Evolutionary conservation across 2,329 filamentous ascomycete species (phyloP), one percentile per base, ranked within the genome.

Genomic region (Penicillium aurantiogriseum): DNA sequence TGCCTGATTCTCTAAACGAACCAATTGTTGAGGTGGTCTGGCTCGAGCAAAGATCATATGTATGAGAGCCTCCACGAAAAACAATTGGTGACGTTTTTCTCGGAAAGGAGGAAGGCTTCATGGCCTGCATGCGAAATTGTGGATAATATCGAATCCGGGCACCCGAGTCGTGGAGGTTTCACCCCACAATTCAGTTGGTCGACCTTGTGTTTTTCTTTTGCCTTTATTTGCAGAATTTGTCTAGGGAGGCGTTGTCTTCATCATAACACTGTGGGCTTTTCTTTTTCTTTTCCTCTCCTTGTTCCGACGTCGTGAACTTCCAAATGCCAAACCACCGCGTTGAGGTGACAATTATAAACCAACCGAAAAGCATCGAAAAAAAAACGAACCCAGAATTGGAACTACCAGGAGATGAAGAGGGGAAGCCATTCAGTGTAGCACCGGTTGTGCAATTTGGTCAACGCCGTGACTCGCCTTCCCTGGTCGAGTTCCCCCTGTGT

Each of bases 1-100:
- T 93, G 90, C 84, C 76, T 86, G 76, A 87, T 95, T 77, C 84
- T 95, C 85, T 95, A 94, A 88, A 83, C 75, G 77, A 66, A 44
- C 42, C 27, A 47, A 50, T 51, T 45, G 23, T 58, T 51, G 46
- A 55, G 47, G 53, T 59, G 64, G 64, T 67, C 65, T 66, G 64
- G 69, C 69, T 69, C 60, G 64, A 69, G 65, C 66, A 65, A 63
- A 73, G 63, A 69, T 65, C 64, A 67, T 65, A 69, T 66, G 63
- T 68, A 69, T 69, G 69, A 71, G 68, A 68, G 49, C 54, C 54
- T 53, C 49, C 63, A 71, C 63, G 66, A 65, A 65, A 65, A 39
- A 66, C 69, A 64, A 67, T 69, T 71, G 69, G 67, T 69, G 70
- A 61, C 68, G 66, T 63, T 60, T 56, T 64, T 65, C 63, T 66